These are phyloP conservation scores for Purshia tridentata DNA, from an alignment of 306 rosid genomes.

Conservation along the genomic window DNA sequence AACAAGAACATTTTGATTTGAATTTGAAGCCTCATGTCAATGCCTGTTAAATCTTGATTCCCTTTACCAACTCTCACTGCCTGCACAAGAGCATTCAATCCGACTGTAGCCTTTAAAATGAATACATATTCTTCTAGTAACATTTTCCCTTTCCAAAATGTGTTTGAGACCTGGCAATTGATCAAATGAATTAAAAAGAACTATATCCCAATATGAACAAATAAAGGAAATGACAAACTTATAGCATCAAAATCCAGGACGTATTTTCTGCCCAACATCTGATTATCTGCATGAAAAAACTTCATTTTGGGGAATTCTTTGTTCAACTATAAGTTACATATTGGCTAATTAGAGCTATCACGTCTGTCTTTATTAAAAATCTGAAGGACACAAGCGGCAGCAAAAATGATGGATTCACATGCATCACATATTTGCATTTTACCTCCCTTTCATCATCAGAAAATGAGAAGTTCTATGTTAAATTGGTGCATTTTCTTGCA, in stretches of 20 bases:
- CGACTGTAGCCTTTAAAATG: slow-evolving; percentile 56
- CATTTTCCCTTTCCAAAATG: slow-evolving; percentile 65
- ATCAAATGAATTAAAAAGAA: slow-evolving; percentile 13
- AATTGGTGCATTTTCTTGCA: neutral
- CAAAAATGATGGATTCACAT: no score
- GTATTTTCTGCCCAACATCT: neutral
- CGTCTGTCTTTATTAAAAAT: neutral
- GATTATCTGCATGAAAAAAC: neutral
- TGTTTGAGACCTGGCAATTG: slow-evolving; percentile 60
- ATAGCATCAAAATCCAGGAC: neutral
- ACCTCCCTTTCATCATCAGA: neutral
- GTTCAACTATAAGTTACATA: no score
- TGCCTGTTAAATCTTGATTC: slow-evolving; percentile 73
- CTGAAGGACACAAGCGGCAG: neutral
- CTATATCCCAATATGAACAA: neutral
- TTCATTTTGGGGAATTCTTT: neutral
- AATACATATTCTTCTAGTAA: slow-evolving; percentile 66
- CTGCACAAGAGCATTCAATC: slow-evolving; percentile 71
- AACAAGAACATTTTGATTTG: slow-evolving; percentile 46
- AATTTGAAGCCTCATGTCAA: slow-evolving; percentile 39
- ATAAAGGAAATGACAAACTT: neutral
- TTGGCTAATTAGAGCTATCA: neutral
- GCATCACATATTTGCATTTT: neutral
- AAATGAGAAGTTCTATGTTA: neutral
- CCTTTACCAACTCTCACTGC: slow-evolving; percentile 86